phyloP scores from a whole-genome alignment of 768 basidiomycete genomes.

The Tricholoma flavovirens region DNA sequence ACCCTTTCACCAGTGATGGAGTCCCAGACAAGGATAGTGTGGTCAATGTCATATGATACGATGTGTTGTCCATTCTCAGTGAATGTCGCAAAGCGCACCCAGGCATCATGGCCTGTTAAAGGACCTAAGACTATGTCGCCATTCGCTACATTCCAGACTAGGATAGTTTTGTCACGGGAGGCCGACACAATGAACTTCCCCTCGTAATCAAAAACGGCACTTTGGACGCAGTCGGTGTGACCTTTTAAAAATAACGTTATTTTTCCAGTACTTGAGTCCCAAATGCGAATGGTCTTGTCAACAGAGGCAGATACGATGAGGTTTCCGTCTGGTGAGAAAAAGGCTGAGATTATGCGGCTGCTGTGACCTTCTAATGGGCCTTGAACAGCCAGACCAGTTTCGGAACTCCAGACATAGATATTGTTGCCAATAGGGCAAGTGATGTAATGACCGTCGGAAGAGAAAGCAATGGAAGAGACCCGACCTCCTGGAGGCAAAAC shows the following conservation, averaged over 20 bases:
- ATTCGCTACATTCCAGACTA: neutral
- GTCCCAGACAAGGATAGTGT: neutral
- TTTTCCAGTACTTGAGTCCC: neutral
- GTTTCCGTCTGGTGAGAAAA: neutral
- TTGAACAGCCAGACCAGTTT: neutral
- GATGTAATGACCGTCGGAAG: neutral
- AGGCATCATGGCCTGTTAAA: neutral
- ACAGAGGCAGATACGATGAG: neutral
- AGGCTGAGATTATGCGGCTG: neutral
- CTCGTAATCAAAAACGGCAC: neutral
- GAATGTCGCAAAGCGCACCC: neutral
- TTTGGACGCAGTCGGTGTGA: neutral
- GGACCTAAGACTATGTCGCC: neutral
- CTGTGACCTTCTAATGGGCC: neutral
- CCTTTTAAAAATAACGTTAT: neutral
- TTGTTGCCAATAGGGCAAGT: neutral
- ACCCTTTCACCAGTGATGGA: neutral
- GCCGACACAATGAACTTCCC: neutral
- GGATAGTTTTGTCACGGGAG: neutral
- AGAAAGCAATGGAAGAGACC: neutral
- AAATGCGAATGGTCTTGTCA: neutral
- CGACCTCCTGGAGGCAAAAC: too few relatives aligned
- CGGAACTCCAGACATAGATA: neutral
- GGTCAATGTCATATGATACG: neutral
- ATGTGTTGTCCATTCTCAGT: neutral